Evolutionary conservation across 1,284 basidiomycete genomes (phyloP), one percentile per base, ranked within the genome.

Genomic region (Cerrena zonata): DNA sequence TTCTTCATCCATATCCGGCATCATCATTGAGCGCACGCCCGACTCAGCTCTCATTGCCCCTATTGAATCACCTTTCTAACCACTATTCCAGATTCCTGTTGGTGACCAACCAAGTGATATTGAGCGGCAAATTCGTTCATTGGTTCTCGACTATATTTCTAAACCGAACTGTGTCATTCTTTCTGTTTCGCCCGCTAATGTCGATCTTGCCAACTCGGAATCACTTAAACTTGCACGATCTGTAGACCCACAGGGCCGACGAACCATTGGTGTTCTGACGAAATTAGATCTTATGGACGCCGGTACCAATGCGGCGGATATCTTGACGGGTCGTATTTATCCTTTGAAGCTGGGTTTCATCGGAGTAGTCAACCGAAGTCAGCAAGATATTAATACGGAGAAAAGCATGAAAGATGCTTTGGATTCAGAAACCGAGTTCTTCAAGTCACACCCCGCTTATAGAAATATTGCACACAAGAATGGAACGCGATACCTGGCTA

Each of bases 271-370:
- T 53, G 91, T 99, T 21, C 78, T 99, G 46, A 95, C 94, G 24
- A 99, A 99, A 71, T 82, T 99, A 44, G 95, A 99, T 71, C 79
- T 99, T 38, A 99, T 99, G 95, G 95, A 98, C 65, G 93, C 94
- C 11, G 95, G 95, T 37, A 99, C 95, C 25, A 96, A 99, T 66
- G 95, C 95, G 11, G 75, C 95, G 43, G 96, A 99, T 68, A 88
- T 98, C 60, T 80, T 99, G 44, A 98, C 92, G 0, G 95, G 95
- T 34, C 86, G 94, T 55, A 89, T 97, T 41, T 99, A 99, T 69
- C 95, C 95, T 41, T 82, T 99, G 60, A 98, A 98, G 71, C 79
- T 99, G 15, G 95, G 95, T 37, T 99, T 99, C 70, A 95, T 98
- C 58, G 95, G 95, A 26, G 89, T 98, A 25, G 95, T 99, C 53